Evolutionary conservation across 2,329 filamentous ascomycete genomes (phyloP), one percentile per base, ranked within the genome.

Genomic region (Curvularia eragrostidis): DNA sequence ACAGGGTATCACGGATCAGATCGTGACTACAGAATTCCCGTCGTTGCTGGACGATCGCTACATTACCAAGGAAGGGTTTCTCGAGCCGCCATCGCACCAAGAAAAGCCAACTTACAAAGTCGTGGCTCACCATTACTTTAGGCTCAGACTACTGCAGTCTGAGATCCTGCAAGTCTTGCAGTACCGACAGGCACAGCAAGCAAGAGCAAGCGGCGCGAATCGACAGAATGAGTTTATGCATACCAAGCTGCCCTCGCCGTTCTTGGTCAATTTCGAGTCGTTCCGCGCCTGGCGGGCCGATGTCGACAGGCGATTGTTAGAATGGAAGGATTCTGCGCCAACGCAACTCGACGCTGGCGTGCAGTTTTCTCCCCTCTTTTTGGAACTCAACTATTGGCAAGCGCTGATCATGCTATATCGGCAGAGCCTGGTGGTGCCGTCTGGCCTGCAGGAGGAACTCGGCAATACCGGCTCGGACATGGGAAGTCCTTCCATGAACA

Each of bases 301-400:
- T 73, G 91, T 98, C 52, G 93, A 97, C 74, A 84, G 86, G 59
- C 85, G 94, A 36, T 78, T 98, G 41, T 88, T 87, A 64, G 88
- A 94, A 65, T 98, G 94, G 95, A 95, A 94, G 75, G 87, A 88
- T 26, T 88, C 87, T 5, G 90, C 93, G 1, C 95, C 94, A 0
- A 89, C 85, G 0, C 88, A 89, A 61, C 79, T 85, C 21, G 87
- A 95, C 56, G 96, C 91, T 0, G 93, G 93, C 1, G 95, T 98
- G 2, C 87, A 87, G 3, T 98, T 98, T 74, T 93, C 91, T 0
- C 88, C 91, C 1, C 90, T 97, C 54, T 97, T 98, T 69, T 79
- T 97, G 4, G 92, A 97, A 69, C 83, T 98, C 59, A 98, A 98
- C 76, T 98, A 98, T 77, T 98, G 94, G 93, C 94, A 97, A 75